Percentiles rank a stretch among this genome's conserved stretches.
phyloP scores from a whole-genome alignment of 2,329 filamentous ascomycete genomes.

The Sporothrix dimorphospora region DNA sequence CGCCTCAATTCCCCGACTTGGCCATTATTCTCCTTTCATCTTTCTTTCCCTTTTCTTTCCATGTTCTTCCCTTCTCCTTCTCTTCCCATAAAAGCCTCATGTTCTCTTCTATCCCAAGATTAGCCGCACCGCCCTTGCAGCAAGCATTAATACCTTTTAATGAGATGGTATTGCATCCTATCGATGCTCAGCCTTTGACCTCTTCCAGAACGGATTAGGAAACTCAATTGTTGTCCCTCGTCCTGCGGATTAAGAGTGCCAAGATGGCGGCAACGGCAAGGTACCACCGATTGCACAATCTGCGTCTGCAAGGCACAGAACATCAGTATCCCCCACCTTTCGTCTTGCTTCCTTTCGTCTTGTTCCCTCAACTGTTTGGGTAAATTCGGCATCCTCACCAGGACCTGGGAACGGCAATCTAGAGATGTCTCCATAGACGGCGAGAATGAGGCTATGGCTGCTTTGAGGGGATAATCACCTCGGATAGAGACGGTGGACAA shows the following conservation, averaged over 20 bases:
- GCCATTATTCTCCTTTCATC: not conserved
- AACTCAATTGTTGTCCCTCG: not conserved
- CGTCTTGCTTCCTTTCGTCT: not conserved
- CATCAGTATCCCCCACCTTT: not conserved
- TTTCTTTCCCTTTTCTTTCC: not conserved
- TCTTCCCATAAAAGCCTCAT: slow-evolving; percentile 5
- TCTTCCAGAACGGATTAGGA: not conserved
- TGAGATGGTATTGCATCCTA: not conserved
- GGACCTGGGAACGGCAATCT: slow-evolving; percentile 1
- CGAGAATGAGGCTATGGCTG: not conserved
- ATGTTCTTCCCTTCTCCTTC: not conserved
- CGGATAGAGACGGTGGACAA: not conserved
- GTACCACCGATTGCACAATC: slow-evolving; percentile 14
- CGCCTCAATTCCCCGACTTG: not conserved
- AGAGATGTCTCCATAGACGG: not conserved
- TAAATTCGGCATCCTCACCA: not conserved
- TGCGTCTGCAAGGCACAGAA: slow-evolving; percentile 6
- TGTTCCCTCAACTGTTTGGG: not conserved
- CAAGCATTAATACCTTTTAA: not conserved
- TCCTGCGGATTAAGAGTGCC: not conserved
- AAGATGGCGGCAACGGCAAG: not conserved
- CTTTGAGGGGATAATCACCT: slow-evolving; percentile 6
- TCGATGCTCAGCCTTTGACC: not conserved
- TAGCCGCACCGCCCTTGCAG: slow-evolving; percentile 14
- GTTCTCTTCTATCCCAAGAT: not conserved